phyloP scores from a whole-genome alignment of 75 land plant species.

The Chamaecyparis obtusa region DNA sequence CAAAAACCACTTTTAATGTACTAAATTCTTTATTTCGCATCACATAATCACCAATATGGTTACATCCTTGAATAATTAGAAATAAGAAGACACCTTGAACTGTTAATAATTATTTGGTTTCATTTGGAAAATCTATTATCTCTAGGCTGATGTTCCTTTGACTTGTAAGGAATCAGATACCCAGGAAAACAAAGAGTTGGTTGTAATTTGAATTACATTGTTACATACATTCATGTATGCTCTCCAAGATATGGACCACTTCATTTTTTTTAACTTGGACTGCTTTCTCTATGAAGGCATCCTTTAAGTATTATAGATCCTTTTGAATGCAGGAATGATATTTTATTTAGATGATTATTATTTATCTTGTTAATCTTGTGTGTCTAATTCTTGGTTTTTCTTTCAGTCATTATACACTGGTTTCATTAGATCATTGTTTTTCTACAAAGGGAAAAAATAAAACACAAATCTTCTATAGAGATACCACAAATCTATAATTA shows the following conservation, averaged over 20 bases:
- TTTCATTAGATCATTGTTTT: no score
- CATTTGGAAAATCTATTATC: background rate
- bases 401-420: no score
- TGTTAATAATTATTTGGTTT: background rate
- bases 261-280: no score
- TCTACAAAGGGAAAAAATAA: no score
- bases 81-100: background rate
- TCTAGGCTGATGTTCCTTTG: background rate
- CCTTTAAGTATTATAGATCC: no score
- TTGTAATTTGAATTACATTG: background rate
- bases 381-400: no score
- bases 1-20: background rate
- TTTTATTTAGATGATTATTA: no score
- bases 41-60: background rate
- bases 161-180: background rate
- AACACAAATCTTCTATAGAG: no score
- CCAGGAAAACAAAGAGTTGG: background rate
- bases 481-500: no score
- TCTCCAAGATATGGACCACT: background rate
- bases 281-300: no score
- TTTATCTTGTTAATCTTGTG: no score
- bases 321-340: no score
- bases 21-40: background rate
- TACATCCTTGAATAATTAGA: background rate
- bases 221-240: background rate